Conservation (phyloP, 2,329 filamentous ascomycete genomes). For the Microthyrium microscopicum region DNA sequence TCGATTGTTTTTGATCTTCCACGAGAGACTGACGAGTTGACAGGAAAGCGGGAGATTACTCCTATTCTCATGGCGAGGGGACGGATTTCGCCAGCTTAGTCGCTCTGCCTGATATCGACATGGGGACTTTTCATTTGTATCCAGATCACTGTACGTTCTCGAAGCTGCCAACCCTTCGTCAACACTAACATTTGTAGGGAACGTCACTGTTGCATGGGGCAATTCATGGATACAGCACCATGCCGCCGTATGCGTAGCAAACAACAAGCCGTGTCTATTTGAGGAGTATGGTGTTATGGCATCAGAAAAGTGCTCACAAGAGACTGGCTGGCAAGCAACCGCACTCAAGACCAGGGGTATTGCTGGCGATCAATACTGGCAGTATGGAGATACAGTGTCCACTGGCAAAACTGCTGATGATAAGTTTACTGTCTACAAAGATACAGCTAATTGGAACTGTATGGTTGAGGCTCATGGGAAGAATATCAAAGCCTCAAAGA, state of each 20-base stretch:
- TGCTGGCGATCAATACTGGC: slow-evolving; percentile 20
- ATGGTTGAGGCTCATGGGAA: slow-evolving; percentile 11
- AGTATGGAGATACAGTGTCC: slow-evolving; percentile 15
- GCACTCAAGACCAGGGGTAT: slow-evolving; percentile 15
- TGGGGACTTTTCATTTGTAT: slow-evolving; percentile 38
- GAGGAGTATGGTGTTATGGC: slow-evolving; percentile 22
- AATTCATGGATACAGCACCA: slow-evolving; percentile 32
- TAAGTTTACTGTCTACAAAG: slow-evolving; percentile 18
- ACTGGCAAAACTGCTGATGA: slow-evolving; percentile 16
- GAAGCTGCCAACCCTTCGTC: background rate
- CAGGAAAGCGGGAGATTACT: too few species aligned
- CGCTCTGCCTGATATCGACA: slow-evolving; percentile 36
- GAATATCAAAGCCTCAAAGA: background rate
- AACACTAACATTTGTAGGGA: slow-evolving; percentile 9
- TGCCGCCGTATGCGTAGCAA: slow-evolving; percentile 19
- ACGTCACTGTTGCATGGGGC: slow-evolving; percentile 23
- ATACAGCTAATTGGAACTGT: slow-evolving; percentile 16
- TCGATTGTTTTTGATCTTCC: too few species aligned
- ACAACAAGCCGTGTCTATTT: slow-evolving; percentile 24
- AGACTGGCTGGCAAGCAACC: slow-evolving; percentile 16
- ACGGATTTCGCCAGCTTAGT: slow-evolving; percentile 35
- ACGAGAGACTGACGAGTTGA: too few species aligned
- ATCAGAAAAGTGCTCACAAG: slow-evolving; percentile 4
- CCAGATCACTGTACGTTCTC: slow-evolving; percentile 25
- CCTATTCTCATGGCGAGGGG: slow-evolving; percentile 34